Base-by-base conservation (phyloP, 2,329 filamentous ascomycete genomes). In the Fusarium verticillioides region DNA sequence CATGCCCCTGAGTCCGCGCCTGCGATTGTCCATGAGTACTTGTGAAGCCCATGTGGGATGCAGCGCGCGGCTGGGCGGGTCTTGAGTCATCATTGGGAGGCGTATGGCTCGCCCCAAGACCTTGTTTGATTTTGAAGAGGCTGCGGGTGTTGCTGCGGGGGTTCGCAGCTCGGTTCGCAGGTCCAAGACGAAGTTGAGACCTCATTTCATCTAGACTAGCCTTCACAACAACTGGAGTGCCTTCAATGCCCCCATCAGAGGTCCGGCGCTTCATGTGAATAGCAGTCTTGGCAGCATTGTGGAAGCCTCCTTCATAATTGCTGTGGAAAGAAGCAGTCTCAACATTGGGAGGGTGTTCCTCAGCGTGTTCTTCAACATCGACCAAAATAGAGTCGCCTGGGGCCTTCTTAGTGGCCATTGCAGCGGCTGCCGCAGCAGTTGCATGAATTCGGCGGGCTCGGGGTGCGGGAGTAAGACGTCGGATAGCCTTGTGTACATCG, bases 401-500 rank as follows among this genome's bases (percentile, higher is more conserved):
- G 6, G 75, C 70, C 69, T 79, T 81, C 50, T 77, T 82, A 36
- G 74, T 80, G 12, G 79, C 78, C 19, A 78, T 73, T 9, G 77
- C 78, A 11, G 80, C 79, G 7, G 69, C 75, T 9, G 80, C 78
- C 8, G 79, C 78, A 11, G 79, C 78, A 42, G 80, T 80, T 36
- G 79, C 78, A 19, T 83, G 87, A 28, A 79, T 82, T 36, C 85
- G 88, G 63, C 93, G 90, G 49, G 91, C 91, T 79, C 94, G 93
- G 3, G 96, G 96, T 4, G 95, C 95, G 2, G 95, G 95, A 26
- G 92, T 90, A 78, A 97, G 89, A 59, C 96, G 93, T 65, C 96
- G 91, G 75, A 99, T 98, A 28, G 96, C 96, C 85, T 98, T 98
- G 86, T 98, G 96, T 5, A 99, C 95, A 81, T 99, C 96, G 73